Evolutionary conservation across 164 flowering plant species (phyloP).

Genomic region (Buxus sempervirens): DNA sequence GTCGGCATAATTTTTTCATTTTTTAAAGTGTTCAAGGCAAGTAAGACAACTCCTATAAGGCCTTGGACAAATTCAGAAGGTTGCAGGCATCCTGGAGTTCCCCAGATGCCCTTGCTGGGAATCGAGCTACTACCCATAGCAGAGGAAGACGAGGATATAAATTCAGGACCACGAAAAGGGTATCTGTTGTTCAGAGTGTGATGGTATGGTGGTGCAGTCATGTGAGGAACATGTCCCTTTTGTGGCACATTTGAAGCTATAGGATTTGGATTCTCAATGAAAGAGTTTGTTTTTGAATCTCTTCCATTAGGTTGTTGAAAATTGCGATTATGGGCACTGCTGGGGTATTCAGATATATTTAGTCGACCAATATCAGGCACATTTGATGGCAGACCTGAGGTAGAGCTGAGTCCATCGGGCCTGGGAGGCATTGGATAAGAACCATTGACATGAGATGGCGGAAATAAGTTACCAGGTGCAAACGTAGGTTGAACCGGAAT

Average conservation of each 20-base stretch:
- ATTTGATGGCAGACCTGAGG: constrained; percentile 30
- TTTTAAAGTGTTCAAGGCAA: constrained; percentile 66
- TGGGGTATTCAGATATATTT: constrained; percentile 35
- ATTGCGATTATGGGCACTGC: constrained; percentile 21
- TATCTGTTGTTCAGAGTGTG: constrained; percentile 22
- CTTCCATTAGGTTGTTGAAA: constrained; percentile 34
- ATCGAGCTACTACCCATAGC: constrained; percentile 15
- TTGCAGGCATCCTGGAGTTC: constrained; percentile 38
- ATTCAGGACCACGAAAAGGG: constrained; percentile 33
- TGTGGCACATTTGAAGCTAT: constrained; percentile 26
- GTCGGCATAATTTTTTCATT: constrained; percentile 69
- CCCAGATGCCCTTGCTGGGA: constrained; percentile 35
- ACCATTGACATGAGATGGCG: constrained; percentile 32
- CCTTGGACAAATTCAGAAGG: constrained; percentile 47
- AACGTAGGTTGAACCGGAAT: constrained; percentile 32
- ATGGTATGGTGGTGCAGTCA: constrained; percentile 18
- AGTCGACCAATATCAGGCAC: constrained; percentile 52
- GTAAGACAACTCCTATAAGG: constrained; percentile 64
- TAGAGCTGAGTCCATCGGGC: constrained; percentile 32
- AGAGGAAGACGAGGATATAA: constrained; percentile 29
- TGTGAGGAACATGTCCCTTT: constrained; percentile 23
- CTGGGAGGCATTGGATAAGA: constrained; percentile 33
- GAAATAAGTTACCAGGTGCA: constrained; percentile 28
- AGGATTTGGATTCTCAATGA: constrained; percentile 20
- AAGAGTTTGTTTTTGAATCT: constrained; percentile 23